phyloP scores from a whole-genome alignment of 805 yeast genomes.

The Nakazawaea peltata region DNA sequence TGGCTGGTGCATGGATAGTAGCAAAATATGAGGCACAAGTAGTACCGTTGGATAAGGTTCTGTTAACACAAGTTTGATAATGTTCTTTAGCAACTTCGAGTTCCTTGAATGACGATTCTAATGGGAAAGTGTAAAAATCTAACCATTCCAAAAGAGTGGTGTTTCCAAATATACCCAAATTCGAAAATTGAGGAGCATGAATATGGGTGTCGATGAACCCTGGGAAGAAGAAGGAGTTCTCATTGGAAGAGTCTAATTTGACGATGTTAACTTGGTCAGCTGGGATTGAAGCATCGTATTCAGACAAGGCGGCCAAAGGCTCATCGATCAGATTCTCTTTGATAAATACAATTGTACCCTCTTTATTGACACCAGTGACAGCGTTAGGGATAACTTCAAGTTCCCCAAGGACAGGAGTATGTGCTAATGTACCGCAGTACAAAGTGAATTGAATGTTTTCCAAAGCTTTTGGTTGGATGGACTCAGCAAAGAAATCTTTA shows the following conservation, averaged over 20 bases:
- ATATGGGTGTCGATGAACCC: slow-evolving; percentile 81
- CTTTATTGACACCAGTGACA: slow-evolving; percentile 52
- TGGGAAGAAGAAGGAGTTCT: slow-evolving; percentile 61
- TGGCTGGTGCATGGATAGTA: slow-evolving; percentile 71
- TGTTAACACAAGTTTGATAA: slow-evolving; percentile 57
- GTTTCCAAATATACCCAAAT: slow-evolving; percentile 76
- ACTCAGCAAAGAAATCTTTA: slow-evolving; percentile 4
- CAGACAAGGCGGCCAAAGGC: slow-evolving; percentile 20
- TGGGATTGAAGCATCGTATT: slow-evolving; percentile 12
- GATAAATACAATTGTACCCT: slow-evolving; percentile 45
- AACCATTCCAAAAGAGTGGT: slow-evolving; percentile 88
- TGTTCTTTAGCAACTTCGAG: slow-evolving; percentile 47
- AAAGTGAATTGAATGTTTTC: slow-evolving; percentile 24
- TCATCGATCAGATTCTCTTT: slow-evolving; percentile 14
- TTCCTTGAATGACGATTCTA: slow-evolving; percentile 63
- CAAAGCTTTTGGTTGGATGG: slow-evolving; percentile 5
- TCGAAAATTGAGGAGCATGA: slow-evolving; percentile 82
- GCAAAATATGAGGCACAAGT: slow-evolving; percentile 91
- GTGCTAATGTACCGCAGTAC: slow-evolving; percentile 65
- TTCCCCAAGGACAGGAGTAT: slow-evolving; percentile 53
- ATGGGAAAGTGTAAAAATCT: slow-evolving; percentile 77
- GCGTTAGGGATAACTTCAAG: slow-evolving; percentile 49
- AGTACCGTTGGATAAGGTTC: slow-evolving; percentile 75
- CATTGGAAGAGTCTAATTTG: slow-evolving; percentile 24
- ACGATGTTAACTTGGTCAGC: slow-evolving; percentile 22